These are phyloP conservation scores for Cicer pinnatifidum DNA, from an alignment of 306 rosid genomes.

Conservation along the genomic window DNA sequence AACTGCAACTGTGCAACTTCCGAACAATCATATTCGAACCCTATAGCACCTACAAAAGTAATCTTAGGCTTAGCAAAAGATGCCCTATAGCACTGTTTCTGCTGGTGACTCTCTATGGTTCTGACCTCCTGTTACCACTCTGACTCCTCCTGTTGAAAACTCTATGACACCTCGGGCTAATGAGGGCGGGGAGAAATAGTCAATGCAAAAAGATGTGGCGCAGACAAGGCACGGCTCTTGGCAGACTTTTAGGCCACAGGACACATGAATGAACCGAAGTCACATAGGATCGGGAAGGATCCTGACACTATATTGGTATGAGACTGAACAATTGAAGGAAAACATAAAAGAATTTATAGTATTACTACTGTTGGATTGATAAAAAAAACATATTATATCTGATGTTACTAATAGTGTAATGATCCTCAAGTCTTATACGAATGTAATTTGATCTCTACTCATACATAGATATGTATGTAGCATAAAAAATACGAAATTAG, in stretches of 20 bases:
- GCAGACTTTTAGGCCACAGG: neutral
- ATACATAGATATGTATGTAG: neutral
- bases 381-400: neutral
- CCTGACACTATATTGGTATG: neutral
- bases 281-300: neutral
- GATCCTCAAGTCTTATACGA: neutral
- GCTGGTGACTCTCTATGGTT: neutral
- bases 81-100: neutral
- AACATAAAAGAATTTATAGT: neutral
- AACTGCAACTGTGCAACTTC: neutral
- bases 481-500: neutral
- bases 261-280: neutral
- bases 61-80: constrained; percentile 2
- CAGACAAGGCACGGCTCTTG: neutral
- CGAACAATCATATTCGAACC: constrained; percentile 8
- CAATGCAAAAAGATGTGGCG: neutral
- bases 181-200: neutral
- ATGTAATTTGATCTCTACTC: neutral
- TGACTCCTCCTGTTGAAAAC: neutral
- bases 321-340: neutral
- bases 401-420: neutral
- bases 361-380: neutral
- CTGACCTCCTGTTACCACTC: neutral
- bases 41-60: constrained; percentile 11
- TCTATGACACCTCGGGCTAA: neutral